Evolutionary conservation across 306 rosid species (phyloP).

Genomic region (Vigna trinervia): DNA sequence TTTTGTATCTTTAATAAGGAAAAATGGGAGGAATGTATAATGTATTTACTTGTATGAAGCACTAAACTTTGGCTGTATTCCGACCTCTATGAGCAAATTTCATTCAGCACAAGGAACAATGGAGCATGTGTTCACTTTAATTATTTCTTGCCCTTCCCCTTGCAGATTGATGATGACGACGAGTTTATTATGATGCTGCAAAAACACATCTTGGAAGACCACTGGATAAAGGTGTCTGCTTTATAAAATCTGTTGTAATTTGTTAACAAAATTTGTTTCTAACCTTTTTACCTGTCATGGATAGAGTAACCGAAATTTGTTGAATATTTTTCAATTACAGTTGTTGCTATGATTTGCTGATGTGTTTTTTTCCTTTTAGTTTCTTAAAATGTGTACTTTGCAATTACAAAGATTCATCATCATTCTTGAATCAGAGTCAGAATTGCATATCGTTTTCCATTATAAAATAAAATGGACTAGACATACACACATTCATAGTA

Average conservation of each 20-base stretch:
- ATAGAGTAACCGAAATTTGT: slow-evolving; percentile 15
- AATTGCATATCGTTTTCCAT: slow-evolving; percentile 1
- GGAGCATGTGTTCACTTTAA: slow-evolving; percentile 34
- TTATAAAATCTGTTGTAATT: slow-evolving; percentile 18
- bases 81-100: slow-evolving; percentile 25
- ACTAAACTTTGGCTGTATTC: slow-evolving; percentile 12
- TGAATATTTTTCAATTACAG: slow-evolving; percentile 12
- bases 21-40: slow-evolving; percentile 11
- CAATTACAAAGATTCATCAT: background rate
- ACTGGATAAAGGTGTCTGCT: slow-evolving; percentile 75
- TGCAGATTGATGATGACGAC: slow-evolving; percentile 74
- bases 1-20: slow-evolving; percentile 3
- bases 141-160: slow-evolving; percentile 33
- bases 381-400: slow-evolving; percentile 13
- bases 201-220: slow-evolving; percentile 77
- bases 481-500: background rate
- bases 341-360: slow-evolving; percentile 12
- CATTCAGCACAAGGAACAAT: slow-evolving; percentile 17
- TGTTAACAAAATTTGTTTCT: slow-evolving; percentile 21
- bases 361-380: background rate
- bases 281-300: background rate
- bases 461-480: slow-evolving; percentile 7
- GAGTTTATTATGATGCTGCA: slow-evolving; percentile 70
- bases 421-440: slow-evolving; percentile 16
- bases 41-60: slow-evolving; percentile 26